These are phyloP conservation scores for Serendipita vermifera DNA, from an alignment of 768 basidiomycete species.

Conservation along the genomic window DNA sequence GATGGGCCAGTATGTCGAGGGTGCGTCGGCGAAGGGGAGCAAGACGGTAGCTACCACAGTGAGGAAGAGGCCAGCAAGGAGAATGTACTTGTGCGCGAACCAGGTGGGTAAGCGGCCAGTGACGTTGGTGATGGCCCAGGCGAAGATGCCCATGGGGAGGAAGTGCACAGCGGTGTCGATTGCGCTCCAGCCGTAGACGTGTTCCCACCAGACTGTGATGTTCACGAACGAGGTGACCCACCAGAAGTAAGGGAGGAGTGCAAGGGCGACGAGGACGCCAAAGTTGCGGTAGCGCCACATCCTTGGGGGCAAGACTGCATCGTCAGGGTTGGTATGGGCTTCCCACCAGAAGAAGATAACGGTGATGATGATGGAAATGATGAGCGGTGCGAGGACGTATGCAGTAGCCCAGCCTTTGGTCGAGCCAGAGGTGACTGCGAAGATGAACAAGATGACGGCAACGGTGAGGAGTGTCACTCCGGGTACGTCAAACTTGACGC, in stretches of 20 bases:
- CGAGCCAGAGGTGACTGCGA: slow-evolving; percentile 33
- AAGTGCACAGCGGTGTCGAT: slow-evolving; percentile 30
- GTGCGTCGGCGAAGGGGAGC: slow-evolving; percentile 30
- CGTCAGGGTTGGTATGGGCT: slow-evolving; percentile 26
- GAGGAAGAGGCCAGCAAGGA: slow-evolving; percentile 31
- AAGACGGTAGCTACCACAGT: slow-evolving; percentile 29
- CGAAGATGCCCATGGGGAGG: slow-evolving; percentile 13
- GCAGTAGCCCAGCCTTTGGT: slow-evolving; percentile 37
- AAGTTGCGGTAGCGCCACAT: slow-evolving; percentile 34
- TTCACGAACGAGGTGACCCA: slow-evolving; percentile 27
- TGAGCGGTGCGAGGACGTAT: slow-evolving; percentile 33
- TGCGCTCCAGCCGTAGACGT: slow-evolving; percentile 31
- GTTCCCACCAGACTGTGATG: slow-evolving; percentile 31
- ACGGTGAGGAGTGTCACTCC: slow-evolving; percentile 12
- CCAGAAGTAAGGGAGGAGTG: slow-evolving; percentile 32
- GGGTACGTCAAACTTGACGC: slow-evolving; percentile 2
- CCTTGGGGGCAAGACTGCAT: slow-evolving; percentile 35
- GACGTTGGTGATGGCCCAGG: slow-evolving; percentile 8
- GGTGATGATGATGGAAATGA: slow-evolving; percentile 32
- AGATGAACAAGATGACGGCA: slow-evolving; percentile 26
- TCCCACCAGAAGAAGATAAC: slow-evolving; percentile 42
- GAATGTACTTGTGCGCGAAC: slow-evolving; percentile 30
- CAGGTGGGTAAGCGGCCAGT: slow-evolving; percentile 4
- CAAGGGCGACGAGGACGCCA: slow-evolving; percentile 26
- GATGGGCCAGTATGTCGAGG: slow-evolving; percentile 33